phyloP scores from a whole-genome alignment of 345 rosid species.

The Eucalyptus curtisii region DNA sequence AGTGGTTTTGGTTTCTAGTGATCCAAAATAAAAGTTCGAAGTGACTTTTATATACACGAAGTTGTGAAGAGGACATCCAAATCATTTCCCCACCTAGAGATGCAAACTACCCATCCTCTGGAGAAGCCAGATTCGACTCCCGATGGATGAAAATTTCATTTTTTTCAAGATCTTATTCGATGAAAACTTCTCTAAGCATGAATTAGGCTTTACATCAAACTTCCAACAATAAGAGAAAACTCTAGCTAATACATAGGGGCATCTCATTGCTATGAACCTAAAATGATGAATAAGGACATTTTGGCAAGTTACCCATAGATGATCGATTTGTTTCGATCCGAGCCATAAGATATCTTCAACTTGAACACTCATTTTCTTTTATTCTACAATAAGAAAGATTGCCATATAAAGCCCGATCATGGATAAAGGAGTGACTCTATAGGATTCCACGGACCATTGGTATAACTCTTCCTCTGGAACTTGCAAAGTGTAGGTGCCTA shows the following conservation, averaged over 20 bases:
- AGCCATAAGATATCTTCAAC: not conserved
- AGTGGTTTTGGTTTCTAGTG: not conserved
- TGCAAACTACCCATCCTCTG: too few species aligned
- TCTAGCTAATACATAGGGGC: not conserved
- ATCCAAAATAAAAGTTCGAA: not conserved
- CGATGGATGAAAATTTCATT: not conserved
- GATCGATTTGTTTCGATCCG: not conserved
- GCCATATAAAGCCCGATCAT: not conserved
- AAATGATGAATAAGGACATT: not conserved
- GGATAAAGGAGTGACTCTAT: not conserved
- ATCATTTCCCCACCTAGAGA: not conserved
- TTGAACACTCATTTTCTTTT: not conserved
- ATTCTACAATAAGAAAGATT: not conserved
- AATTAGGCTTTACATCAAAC: not conserved
- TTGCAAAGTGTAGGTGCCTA: conserved; percentile 22
- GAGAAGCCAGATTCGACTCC: not conserved
- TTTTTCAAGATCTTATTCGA: not conserved
- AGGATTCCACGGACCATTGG: conserved; percentile 27
- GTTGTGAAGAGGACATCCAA: not conserved
- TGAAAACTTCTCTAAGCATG: not conserved
- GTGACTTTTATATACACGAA: not conserved
- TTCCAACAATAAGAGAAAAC: not conserved
- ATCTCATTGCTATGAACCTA: not conserved
- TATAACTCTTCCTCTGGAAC: conserved; percentile 32
- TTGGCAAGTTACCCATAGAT: not conserved